Conservation (phyloP, 2,329 filamentous ascomycete species). For the Trichoderma sp. region DNA sequence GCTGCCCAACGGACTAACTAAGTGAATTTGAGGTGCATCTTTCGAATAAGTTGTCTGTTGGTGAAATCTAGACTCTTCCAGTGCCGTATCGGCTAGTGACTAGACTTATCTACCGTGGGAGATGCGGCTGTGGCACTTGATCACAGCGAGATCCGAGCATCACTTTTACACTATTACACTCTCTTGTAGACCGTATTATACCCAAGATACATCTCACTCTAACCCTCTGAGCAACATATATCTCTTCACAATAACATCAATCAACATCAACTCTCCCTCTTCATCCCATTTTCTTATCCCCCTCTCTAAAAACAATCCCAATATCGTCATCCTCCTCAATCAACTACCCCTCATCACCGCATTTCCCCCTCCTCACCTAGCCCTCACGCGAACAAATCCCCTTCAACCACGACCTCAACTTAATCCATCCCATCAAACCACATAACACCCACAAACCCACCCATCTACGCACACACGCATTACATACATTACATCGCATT, state of each 20-base stretch:
- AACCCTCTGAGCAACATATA: not conserved
- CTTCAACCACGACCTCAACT: slow-evolving; percentile 11
- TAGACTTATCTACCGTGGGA: not conserved
- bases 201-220: not conserved
- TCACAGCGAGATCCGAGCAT: not conserved
- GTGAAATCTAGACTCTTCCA: not conserved
- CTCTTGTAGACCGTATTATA: not conserved
- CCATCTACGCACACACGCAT: slow-evolving; percentile 5
- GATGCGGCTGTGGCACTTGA: not conserved
- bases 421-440: not conserved
- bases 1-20: not conserved
- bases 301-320: not conserved
- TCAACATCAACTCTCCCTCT: not conserved
- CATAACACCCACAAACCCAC: not conserved
- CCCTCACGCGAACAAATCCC: slow-evolving; percentile 3
- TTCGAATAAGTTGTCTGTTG: not conserved
- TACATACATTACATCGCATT: not conserved
- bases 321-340: not conserved
- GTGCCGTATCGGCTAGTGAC: not conserved
- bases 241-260: not conserved
- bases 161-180: not conserved
- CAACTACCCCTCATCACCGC: not conserved
- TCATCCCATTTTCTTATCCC: not conserved
- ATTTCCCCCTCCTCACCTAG: not conserved
- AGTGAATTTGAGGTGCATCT: not conserved